Evolutionary conservation across 169 alveolate genomes (phyloP).

Genomic region (Cryptosporidium andersoni): DNA sequence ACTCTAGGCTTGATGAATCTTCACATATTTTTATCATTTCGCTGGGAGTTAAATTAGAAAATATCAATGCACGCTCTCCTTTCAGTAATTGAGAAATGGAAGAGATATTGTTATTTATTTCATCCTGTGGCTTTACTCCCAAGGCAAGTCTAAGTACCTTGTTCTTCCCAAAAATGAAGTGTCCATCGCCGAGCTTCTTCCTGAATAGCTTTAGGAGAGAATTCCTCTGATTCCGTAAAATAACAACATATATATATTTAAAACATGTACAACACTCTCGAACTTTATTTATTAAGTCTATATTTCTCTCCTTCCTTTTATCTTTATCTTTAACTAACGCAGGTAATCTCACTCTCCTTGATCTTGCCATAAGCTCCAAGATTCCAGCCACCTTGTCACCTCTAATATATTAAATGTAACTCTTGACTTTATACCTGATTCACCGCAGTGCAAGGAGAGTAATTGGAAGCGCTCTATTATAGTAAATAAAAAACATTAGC

Average conservation of each 20-base stretch:
- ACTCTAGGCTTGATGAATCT: slow-evolving; percentile 38
- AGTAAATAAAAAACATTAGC: neutral
- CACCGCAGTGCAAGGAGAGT: too few species aligned
- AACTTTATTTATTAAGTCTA: slow-evolving; percentile 53
- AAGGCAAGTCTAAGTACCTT: slow-evolving; percentile 80
- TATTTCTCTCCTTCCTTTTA: slow-evolving; percentile 39
- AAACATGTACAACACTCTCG: slow-evolving; percentile 15
- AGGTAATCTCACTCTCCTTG: slow-evolving; percentile 31
- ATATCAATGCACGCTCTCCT: slow-evolving; percentile 61
- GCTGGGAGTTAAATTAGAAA: slow-evolving; percentile 37
- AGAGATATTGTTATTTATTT: slow-evolving; percentile 72
- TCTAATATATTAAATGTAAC: too few species aligned
- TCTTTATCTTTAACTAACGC: slow-evolving; percentile 10
- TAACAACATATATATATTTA: slow-evolving; percentile 73
- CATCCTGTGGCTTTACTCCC: slow-evolving; percentile 76
- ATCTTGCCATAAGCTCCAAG: slow-evolving; percentile 9
- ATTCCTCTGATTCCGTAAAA: slow-evolving; percentile 77
- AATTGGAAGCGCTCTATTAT: too few species aligned
- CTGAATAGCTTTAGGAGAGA: slow-evolving; percentile 76
- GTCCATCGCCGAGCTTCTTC: slow-evolving; percentile 74
- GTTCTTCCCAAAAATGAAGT: slow-evolving; percentile 76
- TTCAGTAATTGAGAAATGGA: slow-evolving; percentile 70
- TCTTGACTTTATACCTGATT: too few species aligned
- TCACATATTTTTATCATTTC: slow-evolving; percentile 10
- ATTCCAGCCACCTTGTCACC: neutral